A percentile compares a stretch with the other conserved stretches of the same genome.
Evolutionary conservation across 2,329 filamentous ascomycete species (phyloP).

Genomic region (Plectosphaerella plurivora): DNA sequence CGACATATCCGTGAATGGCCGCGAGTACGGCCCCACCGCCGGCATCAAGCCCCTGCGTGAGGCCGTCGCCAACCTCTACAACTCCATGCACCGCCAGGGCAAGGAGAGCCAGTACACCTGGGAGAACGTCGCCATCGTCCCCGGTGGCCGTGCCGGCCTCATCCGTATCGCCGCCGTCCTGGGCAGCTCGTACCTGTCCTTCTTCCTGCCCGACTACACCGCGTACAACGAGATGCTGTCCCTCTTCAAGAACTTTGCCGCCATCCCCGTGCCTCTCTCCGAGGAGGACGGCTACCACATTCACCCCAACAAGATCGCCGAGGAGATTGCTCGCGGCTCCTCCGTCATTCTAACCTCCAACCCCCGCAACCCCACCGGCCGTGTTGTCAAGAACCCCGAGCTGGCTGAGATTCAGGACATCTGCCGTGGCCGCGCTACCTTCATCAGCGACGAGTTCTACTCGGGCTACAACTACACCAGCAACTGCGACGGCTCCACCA

Average conservation of each 20-base stretch:
- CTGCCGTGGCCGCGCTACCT: conserved; percentile 81
- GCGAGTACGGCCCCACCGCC: conserved; percentile 91
- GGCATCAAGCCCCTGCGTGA: conserved; percentile 88
- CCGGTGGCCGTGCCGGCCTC: conserved; percentile 84
- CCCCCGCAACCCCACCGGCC: conserved; percentile 89
- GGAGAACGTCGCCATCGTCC: conserved; percentile 97
- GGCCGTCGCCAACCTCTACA: conserved; percentile 89
- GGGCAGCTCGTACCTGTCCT: conserved; percentile 86
- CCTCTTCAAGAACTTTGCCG: conserved; percentile 89
- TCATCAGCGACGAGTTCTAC: conserved; percentile 98
- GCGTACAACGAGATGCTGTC: conserved; percentile 98
- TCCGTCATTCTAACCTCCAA: conserved; percentile 92
- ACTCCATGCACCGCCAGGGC: conserved; percentile 82
- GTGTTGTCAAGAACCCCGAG: conserved; percentile 80
- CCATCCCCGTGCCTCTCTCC: conserved; percentile 79
- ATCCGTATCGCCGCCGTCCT: conserved; percentile 93
- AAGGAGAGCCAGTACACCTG: conserved; percentile 89
- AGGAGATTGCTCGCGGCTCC: conserved; percentile 82
- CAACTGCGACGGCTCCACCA: conserved; percentile 83
- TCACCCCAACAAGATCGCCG: conserved; percentile 85
- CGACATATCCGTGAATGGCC: conserved; percentile 69
- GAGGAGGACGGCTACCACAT: conserved; percentile 90
- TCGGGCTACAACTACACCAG: conserved; percentile 93
- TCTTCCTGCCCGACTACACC: conserved; percentile 94
- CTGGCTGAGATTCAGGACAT: conserved; percentile 89